Base-by-base conservation (phyloP, 1,284 basidiomycete species). In the Ustilago curta region DNA sequence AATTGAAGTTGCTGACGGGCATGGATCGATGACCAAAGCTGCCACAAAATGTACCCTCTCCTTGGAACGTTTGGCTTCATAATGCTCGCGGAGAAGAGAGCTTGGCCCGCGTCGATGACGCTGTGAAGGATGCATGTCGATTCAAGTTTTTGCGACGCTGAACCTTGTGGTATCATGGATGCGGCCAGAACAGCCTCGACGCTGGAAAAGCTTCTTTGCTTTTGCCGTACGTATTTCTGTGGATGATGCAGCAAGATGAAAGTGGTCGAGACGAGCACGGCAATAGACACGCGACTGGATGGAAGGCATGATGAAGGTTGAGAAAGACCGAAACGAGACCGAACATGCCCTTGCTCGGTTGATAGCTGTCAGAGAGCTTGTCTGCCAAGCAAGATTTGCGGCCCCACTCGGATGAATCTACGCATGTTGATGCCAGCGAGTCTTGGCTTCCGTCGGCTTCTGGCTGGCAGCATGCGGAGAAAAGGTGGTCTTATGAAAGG, bases 371-470 rank as follows among this genome's bases (percentile, higher is more conserved):
- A 7, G 7, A 18, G 43, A 45, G 47, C 14, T 37, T 37, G 14
- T 37, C 35, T 37, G 35, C 35, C 35, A 50, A 31, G 23, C 31
- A 35, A 21, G 29, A 35, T 51, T 25, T 27, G 25, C 31, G 39
- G 32, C 37, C 25, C 56, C 62, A 64, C 37, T 25, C 55, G 43
- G 37, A n/a, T 27, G 48, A 56, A 32, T 8, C 11, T 32, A n/a
- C n/a, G 27, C 27, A 9, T 7, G 29, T 8, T 6, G 11, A 16
- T 16, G 14, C 35, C 14, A 16, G 35, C 35, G 12, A 4, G 14
- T 37, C 35, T 31, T 37, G 35, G 42, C 55, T 59, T 65, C 62
- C 62, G 62, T 65, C 62, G 62, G 62, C 45, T 48, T 58, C 16
- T 52, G 49, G 27, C 39, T 42, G 37, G 37, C 53, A 50, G 40